Evolutionary conservation across 768 basidiomycete species (phyloP).

Genomic region (Lactarius sanguifluus): DNA sequence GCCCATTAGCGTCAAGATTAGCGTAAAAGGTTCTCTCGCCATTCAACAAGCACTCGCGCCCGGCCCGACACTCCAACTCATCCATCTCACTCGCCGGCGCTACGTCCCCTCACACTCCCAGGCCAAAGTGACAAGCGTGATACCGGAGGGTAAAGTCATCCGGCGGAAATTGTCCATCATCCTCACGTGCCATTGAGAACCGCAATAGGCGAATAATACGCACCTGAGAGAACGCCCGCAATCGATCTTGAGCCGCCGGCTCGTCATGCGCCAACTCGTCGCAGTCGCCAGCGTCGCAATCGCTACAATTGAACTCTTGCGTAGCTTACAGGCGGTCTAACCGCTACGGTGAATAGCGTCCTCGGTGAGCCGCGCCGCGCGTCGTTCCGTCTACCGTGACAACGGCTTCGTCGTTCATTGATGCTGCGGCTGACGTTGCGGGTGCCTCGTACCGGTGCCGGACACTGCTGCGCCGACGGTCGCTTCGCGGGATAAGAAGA

Average conservation of each 20-base stretch:
- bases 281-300: constrained; percentile 35
- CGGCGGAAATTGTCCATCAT: constrained; percentile 41
- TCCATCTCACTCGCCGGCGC: constrained; percentile 22
- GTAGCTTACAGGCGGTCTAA: constrained; percentile 50
- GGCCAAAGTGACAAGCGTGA: not conserved
- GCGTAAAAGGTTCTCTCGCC: constrained; percentile 34
- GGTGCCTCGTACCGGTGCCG: not conserved
- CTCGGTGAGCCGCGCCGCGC: constrained; percentile 35
- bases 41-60: constrained; percentile 30
- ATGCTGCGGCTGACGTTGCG: not conserved
- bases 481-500: constrained; percentile 5
- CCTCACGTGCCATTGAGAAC: constrained; percentile 35
- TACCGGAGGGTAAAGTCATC: constrained; percentile 21
- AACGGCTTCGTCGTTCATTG: not conserved
- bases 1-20: constrained; percentile 27
- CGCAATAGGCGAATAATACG: constrained; percentile 27
- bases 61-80: constrained; percentile 25
- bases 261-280: constrained; percentile 33
- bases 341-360: not conserved
- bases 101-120: not conserved
- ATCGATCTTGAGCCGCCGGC: constrained; percentile 58
- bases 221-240: constrained; percentile 47
- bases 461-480: not conserved
- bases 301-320: constrained; percentile 50
- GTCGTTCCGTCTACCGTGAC: constrained; percentile 3